Evolutionary conservation across 371 early-diverging fungal species (phyloP).

Genomic region (Mucor circinelloides): DNA sequence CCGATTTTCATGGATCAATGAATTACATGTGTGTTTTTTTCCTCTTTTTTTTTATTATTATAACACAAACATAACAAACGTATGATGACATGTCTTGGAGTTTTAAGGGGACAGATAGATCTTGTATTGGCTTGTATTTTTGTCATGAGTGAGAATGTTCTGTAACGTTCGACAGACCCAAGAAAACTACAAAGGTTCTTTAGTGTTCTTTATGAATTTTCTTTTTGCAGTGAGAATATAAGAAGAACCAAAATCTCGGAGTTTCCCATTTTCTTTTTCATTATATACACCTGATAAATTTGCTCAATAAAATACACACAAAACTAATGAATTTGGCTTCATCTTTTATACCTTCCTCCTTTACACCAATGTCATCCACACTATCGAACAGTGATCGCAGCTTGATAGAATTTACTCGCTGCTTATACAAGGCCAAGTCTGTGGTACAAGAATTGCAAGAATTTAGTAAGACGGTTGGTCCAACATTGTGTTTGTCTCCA

Average conservation of each 20-base stretch:
- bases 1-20: not conserved
- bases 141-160: constrained; percentile 6
- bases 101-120: not conserved
- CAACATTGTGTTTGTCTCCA: not conserved
- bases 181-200: constrained; percentile 1
- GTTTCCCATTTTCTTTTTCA: not conserved
- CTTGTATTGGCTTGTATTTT: not conserved
- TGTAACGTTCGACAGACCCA: constrained; percentile 1
- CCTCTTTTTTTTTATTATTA: not conserved
- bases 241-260: constrained; percentile 5
- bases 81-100: not conserved
- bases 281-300: not conserved
- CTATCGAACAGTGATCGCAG: constrained; percentile 23
- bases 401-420: constrained; percentile 28
- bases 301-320: not conserved
- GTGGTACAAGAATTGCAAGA: constrained; percentile 21
- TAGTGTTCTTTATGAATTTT: constrained; percentile 9
- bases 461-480: constrained; percentile 18
- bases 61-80: not conserved
- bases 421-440: constrained; percentile 27
- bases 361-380: constrained; percentile 5
- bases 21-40: not conserved
- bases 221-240: not conserved
- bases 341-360: not conserved
- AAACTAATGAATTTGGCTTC: constrained; percentile 4